phyloP scores from a whole-genome alignment of 805 yeast species.

The Metahyphopichia silvanorum region DNA sequence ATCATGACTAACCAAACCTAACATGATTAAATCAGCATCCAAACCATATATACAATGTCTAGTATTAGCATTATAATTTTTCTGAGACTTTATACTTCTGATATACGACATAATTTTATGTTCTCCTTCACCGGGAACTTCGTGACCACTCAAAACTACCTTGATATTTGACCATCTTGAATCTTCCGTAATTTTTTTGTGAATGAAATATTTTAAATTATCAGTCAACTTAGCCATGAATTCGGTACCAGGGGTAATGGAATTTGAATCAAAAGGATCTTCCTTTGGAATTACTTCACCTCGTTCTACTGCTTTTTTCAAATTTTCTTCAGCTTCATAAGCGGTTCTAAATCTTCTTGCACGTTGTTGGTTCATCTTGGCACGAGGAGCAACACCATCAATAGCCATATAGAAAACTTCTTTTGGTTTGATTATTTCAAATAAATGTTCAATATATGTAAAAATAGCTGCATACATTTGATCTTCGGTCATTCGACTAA shows the following conservation, averaged over 20 bases:
- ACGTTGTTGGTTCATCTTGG: constrained; percentile 97
- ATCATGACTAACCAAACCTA: constrained; percentile 87
- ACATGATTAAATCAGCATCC: constrained; percentile 94
- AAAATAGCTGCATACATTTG: constrained; percentile 91
- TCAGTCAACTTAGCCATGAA: constrained; percentile 87
- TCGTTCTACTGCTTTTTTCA: constrained; percentile 66
- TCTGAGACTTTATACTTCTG: constrained; percentile 71
- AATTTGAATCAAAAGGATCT: constrained; percentile 84
- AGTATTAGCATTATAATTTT: constrained; percentile 69
- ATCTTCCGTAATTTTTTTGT: constrained; percentile 83
- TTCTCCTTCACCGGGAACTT: constrained; percentile 98
- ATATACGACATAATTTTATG: constrained; percentile 95
- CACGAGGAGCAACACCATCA: constrained; percentile 98
- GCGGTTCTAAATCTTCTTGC: constrained; percentile 94
- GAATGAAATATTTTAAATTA: constrained; percentile 81
- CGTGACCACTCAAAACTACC: constrained; percentile 84
- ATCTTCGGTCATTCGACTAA: constrained; percentile 74
- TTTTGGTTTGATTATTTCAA: constrained; percentile 82
- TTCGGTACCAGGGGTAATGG: constrained; percentile 96
- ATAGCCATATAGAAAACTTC: constrained; percentile 92
- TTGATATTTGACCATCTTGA: constrained; percentile 79
- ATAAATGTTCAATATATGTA: constrained; percentile 90
- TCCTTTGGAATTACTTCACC: constrained; percentile 80
- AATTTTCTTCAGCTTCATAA: constrained; percentile 79
- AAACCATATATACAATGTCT: constrained; percentile 94